Evolutionary conservation across 1,284 basidiomycete genomes (phyloP).

Genomic region (Tetrapyrgos nigripes): DNA sequence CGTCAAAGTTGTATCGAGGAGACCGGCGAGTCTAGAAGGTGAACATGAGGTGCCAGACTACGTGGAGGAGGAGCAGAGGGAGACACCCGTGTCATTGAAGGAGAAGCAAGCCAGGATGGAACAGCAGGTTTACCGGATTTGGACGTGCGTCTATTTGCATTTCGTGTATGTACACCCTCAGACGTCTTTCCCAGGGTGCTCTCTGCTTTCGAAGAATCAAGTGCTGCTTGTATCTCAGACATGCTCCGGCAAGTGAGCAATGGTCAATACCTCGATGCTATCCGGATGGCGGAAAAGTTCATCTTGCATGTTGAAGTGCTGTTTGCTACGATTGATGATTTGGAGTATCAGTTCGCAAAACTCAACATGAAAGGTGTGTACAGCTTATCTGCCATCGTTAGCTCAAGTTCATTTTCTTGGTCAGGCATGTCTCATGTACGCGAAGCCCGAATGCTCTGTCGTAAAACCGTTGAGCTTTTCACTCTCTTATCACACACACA

Average conservation of each 20-base stretch:
- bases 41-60: constrained; percentile 57
- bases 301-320: constrained; percentile 98
- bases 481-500: constrained; percentile 97
- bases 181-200: constrained; percentile 66
- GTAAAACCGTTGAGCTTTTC: constrained; percentile 99
- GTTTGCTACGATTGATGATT: constrained; percentile 96
- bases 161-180: constrained; percentile 12
- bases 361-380: constrained; percentile 81
- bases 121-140: constrained; percentile 97
- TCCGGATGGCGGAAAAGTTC: constrained; percentile 98
- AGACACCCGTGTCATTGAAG: constrained; percentile 86
- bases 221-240: constrained; percentile 98
- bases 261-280: constrained; percentile 94
- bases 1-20: constrained; percentile 89
- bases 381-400: constrained; percentile 13
- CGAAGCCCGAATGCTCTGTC: constrained; percentile 97
- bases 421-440: constrained; percentile 97
- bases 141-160: constrained; percentile 71
- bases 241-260: constrained; percentile 98
- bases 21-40: constrained; percentile 60
- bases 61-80: constrained; percentile 78
- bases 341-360: constrained; percentile 89
- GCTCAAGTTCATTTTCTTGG: constrained; percentile 4
- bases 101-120: constrained; percentile 96
- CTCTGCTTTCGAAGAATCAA: constrained; percentile 98